Evolutionary conservation across 1,284 basidiomycete genomes (phyloP).

Genomic region (Ustilago bromivora): DNA sequence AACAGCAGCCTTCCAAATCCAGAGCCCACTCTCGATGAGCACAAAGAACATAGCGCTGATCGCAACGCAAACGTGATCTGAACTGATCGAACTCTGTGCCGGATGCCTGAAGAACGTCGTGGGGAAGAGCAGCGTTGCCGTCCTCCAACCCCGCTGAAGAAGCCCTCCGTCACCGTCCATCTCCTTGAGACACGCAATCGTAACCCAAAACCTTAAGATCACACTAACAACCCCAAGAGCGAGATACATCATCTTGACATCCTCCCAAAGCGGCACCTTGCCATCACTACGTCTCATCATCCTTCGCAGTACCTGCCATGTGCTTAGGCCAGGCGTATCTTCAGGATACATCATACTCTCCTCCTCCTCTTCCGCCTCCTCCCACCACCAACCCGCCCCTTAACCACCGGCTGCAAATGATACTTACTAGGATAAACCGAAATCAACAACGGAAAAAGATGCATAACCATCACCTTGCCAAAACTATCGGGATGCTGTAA

Average conservation of each 20-base stretch:
- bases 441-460: slow-evolving; percentile 75
- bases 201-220: slow-evolving; percentile 28
- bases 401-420: background rate
- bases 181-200: slow-evolving; percentile 16
- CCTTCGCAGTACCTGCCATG: slow-evolving; percentile 6
- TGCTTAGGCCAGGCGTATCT: slow-evolving; percentile 2
- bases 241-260: slow-evolving; percentile 31
- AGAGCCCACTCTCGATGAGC: slow-evolving; percentile 45
- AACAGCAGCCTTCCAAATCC: slow-evolving; percentile 37
- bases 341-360: background rate
- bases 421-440: slow-evolving; percentile 69
- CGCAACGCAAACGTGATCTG: slow-evolving; percentile 46
- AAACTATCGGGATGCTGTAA: slow-evolving; percentile 74
- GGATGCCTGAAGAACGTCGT: slow-evolving; percentile 47
- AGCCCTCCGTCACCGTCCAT: background rate
- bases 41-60: slow-evolving; percentile 33
- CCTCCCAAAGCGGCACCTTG: slow-evolving; percentile 10
- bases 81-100: slow-evolving; percentile 51
- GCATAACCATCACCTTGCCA: slow-evolving; percentile 76
- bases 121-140: slow-evolving; percentile 25
- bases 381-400: background rate
- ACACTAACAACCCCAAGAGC: slow-evolving; percentile 29
- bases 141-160: slow-evolving; percentile 15
- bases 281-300: slow-evolving; percentile 22
- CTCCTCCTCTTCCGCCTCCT: background rate